Evolutionary conservation across 2,329 filamentous ascomycete genomes (phyloP), one percentile per base, ranked within the genome.

Genomic region (Pseudogymnoascus sp.): DNA sequence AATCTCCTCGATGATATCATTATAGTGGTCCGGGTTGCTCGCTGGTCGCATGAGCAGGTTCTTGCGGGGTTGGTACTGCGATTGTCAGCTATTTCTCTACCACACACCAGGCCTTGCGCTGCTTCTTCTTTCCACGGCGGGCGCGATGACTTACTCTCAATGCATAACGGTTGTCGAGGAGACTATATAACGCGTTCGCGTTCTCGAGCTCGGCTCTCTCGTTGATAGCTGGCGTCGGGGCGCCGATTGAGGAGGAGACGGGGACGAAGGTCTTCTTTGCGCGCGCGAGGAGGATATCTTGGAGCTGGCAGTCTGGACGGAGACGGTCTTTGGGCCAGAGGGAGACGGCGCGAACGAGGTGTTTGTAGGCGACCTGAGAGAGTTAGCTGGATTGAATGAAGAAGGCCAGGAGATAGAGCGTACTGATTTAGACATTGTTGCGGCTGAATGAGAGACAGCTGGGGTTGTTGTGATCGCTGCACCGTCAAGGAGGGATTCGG

Each of bases 301-400:
- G 83, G 67, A 89, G 80, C 72, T 88, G 84, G 71, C 82, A 79
- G 64, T 86, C 81, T 6, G 86, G 86, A 0, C 87, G 84, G 50
- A 89, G 78, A 64, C 78, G 77, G 70, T 89, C 86, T 69, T 82
- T 82, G 53, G 87, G 87, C 86, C 86, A 89, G 66, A 79, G 79
- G 64, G 80, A 76, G 62, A 85, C 76, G 28, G 79, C 78, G 62
- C 79, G 78, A 50, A 80, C 75, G 74, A 82, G 78, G 67, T 80
- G 79, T 68, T 75, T 76, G 66, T 77, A 76, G 38, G 75, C 76
- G 69, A 75, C 72, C 81, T 83, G 66, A 12, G 56, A 21, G 18
- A 5, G 16, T 60, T 40, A 60, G 37, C n/a, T 11, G 12, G 10
- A 3, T 37, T 60, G 11, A 36, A 60, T 23, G 12, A 23, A 6